phyloP scores from a whole-genome alignment of 129 eudicot genomes.

The Rutidosis leptorrhynchoides region DNA sequence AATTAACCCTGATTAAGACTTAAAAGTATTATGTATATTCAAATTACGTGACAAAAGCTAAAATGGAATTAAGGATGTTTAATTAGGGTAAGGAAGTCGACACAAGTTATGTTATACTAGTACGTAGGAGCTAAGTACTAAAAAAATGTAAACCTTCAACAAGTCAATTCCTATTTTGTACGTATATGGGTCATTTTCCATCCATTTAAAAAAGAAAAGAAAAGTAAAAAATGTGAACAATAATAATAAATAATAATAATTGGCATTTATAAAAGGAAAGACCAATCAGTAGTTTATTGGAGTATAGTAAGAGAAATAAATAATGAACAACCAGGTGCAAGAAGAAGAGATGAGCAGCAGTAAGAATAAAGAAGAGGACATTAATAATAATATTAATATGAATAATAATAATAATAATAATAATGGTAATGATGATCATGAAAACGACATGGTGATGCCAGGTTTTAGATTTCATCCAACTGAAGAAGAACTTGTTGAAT shows the following conservation, averaged over 20 bases:
- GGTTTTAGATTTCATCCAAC: slow-evolving; percentile 97
- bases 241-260: not conserved
- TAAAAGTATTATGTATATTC: too few species aligned
- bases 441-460: slow-evolving; percentile 93
- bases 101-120: too few species aligned
- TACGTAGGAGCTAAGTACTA: too few species aligned
- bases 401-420: not conserved
- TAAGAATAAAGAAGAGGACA: slow-evolving; percentile 17
- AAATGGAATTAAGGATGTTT: too few species aligned
- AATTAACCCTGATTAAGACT: too few species aligned
- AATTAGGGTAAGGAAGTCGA: too few species aligned
- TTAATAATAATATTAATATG: slow-evolving; percentile 32
- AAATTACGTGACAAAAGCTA: too few species aligned
- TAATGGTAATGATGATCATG: slow-evolving; percentile 35
- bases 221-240: not conserved
- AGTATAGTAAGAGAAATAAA: slow-evolving; percentile 32
- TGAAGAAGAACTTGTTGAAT: slow-evolving; percentile 92
- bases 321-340: slow-evolving; percentile 22
- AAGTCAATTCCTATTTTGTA: slow-evolving; percentile 2
- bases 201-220: not conserved
- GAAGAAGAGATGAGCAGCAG: slow-evolving; percentile 22
- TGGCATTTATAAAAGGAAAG: slow-evolving; percentile 25
- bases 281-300: slow-evolving; percentile 35
- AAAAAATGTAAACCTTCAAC: too few species aligned
- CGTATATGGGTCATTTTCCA: slow-evolving; percentile 3